Percentiles rank a stretch among this genome's conserved stretches.
phyloP scores from a whole-genome alignment of 2,329 filamentous ascomycete genomes.

The Trichophyton verrucosum region DNA sequence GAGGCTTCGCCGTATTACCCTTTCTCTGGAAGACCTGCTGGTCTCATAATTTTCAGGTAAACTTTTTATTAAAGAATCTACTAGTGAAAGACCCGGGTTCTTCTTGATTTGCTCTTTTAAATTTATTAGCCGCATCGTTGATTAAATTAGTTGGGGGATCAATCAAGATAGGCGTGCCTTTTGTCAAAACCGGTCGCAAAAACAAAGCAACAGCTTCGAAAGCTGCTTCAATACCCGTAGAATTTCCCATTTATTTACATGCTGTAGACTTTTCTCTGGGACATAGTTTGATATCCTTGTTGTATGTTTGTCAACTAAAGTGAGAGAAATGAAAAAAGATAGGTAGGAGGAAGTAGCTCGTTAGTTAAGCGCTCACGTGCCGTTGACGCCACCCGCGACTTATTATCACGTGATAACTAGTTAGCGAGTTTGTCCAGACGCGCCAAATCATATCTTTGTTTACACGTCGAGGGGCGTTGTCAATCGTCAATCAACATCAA shows the following conservation, averaged over 20 bases:
- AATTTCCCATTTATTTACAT: constrained; percentile 20
- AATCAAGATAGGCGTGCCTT: constrained; percentile 26
- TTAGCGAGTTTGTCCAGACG: neutral
- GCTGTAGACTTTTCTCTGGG: neutral
- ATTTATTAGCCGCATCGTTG: constrained; percentile 20
- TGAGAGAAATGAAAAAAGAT: too few relatives aligned
- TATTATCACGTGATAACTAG: neutral
- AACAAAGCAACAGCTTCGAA: constrained; percentile 27
- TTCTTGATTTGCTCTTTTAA: constrained; percentile 29
- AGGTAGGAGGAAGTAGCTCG: too few relatives aligned
- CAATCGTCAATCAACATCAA: neutral
- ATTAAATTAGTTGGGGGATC: neutral
- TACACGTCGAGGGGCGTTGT: neutral
- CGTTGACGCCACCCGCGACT: neutral
- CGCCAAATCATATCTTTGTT: neutral
- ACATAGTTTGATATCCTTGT: neutral
- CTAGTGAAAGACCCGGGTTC: constrained; percentile 23
- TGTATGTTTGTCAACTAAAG: neutral
- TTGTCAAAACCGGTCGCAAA: constrained; percentile 28
- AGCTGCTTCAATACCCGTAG: constrained; percentile 17
- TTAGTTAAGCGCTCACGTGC: neutral
- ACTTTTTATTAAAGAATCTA: constrained; percentile 22
- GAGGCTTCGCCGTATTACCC: constrained; percentile 25
- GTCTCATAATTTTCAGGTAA: constrained; percentile 8
- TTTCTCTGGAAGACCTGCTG: constrained; percentile 16